Percentiles rank a stretch among this genome's conserved stretches.
Evolutionary conservation across 352 stramenopile genomes (phyloP).

Genomic region (Globisporangium barbulae): DNA sequence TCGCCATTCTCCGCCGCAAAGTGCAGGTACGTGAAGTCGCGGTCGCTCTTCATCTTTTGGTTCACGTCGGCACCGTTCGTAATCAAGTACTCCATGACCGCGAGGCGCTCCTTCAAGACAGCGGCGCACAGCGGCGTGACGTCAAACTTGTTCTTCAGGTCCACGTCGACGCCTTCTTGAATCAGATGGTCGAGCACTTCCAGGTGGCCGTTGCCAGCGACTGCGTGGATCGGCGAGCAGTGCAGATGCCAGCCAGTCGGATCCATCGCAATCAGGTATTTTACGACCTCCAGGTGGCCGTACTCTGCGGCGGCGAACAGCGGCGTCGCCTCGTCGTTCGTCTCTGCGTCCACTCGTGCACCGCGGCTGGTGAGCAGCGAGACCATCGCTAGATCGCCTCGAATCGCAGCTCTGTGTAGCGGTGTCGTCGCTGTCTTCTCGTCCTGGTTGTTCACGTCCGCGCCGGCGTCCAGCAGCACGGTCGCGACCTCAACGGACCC

Average conservation of each 20-base stretch:
- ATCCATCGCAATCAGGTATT: constrained; percentile 13
- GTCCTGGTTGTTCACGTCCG: constrained; percentile 17
- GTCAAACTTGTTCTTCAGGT: constrained; percentile 14
- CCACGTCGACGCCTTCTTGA: constrained; percentile 9
- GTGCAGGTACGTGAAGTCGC: constrained; percentile 22
- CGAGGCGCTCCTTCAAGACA: constrained; percentile 10
- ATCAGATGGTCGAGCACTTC: constrained; percentile 18
- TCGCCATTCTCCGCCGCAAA: constrained; percentile 27
- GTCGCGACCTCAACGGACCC: constrained; percentile 14
- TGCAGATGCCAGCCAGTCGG: constrained; percentile 6
- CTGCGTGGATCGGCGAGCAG: constrained; percentile 15
- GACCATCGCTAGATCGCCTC: constrained; percentile 13
- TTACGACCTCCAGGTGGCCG: constrained; percentile 15
- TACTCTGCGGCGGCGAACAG: constrained; percentile 18
- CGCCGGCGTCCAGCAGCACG: constrained; percentile 16
- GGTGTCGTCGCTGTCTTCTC: constrained; percentile 20
- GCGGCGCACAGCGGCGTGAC: constrained; percentile 19
- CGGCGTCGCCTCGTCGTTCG: constrained; percentile 8
- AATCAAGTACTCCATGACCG: constrained; percentile 15
- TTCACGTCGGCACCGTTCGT: constrained; percentile 20
- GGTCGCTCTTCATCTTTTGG: constrained; percentile 16
- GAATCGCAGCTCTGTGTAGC: constrained; percentile 17
- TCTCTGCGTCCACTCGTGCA: constrained; percentile 14
- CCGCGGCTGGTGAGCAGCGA: constrained; percentile 11
- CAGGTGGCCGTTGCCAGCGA: constrained; percentile 18